Conservation (phyloP, 1,139 yeast genomes). For the Entelexis paramagnoliae region DNA sequence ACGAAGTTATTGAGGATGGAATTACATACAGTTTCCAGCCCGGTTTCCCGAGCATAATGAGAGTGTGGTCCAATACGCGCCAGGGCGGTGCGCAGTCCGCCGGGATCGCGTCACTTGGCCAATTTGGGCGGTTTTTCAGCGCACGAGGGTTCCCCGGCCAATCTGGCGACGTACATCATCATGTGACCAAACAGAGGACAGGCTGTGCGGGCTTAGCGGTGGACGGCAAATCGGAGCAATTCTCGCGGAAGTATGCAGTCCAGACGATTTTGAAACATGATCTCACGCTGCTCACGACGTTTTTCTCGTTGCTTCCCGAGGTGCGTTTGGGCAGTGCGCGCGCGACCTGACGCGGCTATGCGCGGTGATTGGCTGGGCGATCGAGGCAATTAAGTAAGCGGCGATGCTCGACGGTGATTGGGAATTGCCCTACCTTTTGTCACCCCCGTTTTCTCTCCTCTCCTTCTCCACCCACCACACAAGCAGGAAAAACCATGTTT, state of each 20-base stretch:
- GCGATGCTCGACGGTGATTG: conserved; percentile 18
- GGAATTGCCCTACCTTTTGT: conserved; percentile 15
- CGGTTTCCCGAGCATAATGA: background rate
- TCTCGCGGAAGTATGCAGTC: background rate
- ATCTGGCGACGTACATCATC: background rate
- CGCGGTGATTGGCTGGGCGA: conserved; percentile 5
- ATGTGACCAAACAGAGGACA: background rate
- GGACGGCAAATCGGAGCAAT: background rate
- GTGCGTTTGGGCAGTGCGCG: background rate
- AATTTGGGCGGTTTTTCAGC: background rate
- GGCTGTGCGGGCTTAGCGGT: background rate
- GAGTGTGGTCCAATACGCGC: background rate
- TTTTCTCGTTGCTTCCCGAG: background rate
- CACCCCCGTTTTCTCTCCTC: conserved; percentile 11
- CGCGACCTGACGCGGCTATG: background rate
- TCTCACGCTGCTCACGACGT: background rate
- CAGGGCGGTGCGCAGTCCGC: background rate
- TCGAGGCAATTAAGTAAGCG: background rate
- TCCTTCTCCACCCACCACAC: conserved; percentile 14
- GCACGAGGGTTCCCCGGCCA: background rate
- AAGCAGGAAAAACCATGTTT: conserved; percentile 21
- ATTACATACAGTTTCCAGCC: no score
- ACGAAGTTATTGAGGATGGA: no score
- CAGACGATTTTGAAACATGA: background rate
- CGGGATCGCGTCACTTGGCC: background rate